Evolutionary conservation across 2,329 filamentous ascomycete species (phyloP), one percentile per base, ranked within the genome.

Genomic region (Alternaria brassicae): DNA sequence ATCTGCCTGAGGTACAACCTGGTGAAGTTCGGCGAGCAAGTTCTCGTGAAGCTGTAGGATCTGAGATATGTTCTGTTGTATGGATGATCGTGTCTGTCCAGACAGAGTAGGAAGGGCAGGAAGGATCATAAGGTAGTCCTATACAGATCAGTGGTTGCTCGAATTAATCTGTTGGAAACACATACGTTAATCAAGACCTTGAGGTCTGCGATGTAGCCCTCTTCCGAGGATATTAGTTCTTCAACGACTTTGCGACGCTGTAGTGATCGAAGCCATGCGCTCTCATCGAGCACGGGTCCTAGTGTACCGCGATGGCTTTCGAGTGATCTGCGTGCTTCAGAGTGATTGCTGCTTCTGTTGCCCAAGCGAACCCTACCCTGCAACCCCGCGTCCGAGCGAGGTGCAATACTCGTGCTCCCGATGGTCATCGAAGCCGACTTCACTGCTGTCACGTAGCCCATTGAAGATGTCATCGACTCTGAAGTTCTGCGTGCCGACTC

Each of bases 161-260:
- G 8, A 10, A 36, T 19, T 53, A 9, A 1, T 3, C 10, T 37
- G n/a, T 19, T 19, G n/a, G 30, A n/a, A 21, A 8, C 4, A 56
- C 87, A 73, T 80, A 94, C 93, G 78, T 96, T 93, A 74, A 91
- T 90, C 59, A 98, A 82, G 65, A 95, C 92, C 69, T 92, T 92
- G 58, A 98, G 79, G 70, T 97, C 94, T 15, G 89, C 87, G 68
- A 98, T 89, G 74, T 98, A 98, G 70, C 89, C 88, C 74, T 95
- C 91, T 77, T 98, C 95, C 0, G 93, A 96, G 56, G 81, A 85
- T 61, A 97, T 87, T 50, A 98, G 81, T 78, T 98, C 95, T 72
- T 95, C 91, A 34, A 98, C 79, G 37, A 96, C 88, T 62, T 89
- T 88, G 13, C 92, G 87, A 61, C 95, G 87, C 70, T 93, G 90